A percentile compares a stretch with the other conserved stretches of the same genome.
These are phyloP conservation scores for Marvania coccoides DNA, from an alignment of 139 green algal genomes.

Conservation along the genomic window DNA sequence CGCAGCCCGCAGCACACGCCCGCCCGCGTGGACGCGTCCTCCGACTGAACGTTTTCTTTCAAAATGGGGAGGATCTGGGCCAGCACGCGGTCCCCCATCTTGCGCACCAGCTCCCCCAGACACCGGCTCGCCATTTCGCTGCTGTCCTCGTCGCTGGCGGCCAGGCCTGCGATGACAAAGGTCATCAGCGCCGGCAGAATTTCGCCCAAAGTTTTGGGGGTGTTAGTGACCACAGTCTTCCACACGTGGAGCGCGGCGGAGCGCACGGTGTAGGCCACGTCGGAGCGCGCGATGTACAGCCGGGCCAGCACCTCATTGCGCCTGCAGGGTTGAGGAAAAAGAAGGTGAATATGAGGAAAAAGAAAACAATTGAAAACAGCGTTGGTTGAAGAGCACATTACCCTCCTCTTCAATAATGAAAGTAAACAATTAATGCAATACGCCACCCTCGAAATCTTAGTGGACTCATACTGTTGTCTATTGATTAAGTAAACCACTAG, in stretches of 20 bases:
- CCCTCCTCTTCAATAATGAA: too few species aligned
- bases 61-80: slow-evolving; percentile 87
- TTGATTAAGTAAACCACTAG: not conserved
- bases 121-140: slow-evolving; percentile 62
- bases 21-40: slow-evolving; percentile 17
- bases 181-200: slow-evolving; percentile 82
- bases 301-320: slow-evolving; percentile 72
- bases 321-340: too few species aligned
- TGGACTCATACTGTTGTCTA: too few species aligned
- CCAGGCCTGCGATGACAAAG: slow-evolving; percentile 68
- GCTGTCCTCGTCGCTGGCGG: slow-evolving; percentile 45
- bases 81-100: slow-evolving; percentile 94
- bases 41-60: slow-evolving; percentile 41
- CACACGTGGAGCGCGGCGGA: slow-evolving; percentile 83
- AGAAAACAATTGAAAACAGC: not conserved
- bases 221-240: slow-evolving; percentile 96
- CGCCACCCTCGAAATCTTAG: too few species aligned
- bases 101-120: slow-evolving; percentile 92
- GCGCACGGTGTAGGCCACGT: slow-evolving; percentile 80
- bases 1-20: slow-evolving; percentile 68
- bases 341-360: not conserved
- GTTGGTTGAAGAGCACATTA: too few species aligned
- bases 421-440: too few species aligned
- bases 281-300: slow-evolving; percentile 76
- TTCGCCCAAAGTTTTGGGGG: slow-evolving; percentile 81